Evolutionary conservation across 805 yeast species (phyloP).

Genomic region (Saturnispora mendoncae): DNA sequence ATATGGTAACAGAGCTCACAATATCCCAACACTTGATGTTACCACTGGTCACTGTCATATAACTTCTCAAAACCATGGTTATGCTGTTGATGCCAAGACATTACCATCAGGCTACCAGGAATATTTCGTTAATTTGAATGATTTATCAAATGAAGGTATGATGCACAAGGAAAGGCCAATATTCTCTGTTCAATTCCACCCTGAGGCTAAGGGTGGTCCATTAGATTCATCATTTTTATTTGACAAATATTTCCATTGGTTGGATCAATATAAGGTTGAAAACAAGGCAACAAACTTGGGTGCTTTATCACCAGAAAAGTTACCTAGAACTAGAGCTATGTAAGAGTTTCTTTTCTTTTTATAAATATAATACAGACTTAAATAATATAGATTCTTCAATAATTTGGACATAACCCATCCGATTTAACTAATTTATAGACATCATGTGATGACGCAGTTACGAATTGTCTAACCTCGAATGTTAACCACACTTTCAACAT

Average conservation of each 20-base stretch:
- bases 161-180: constrained; percentile 79
- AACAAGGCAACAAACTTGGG: constrained; percentile 15
- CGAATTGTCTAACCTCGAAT: constrained; percentile 78
- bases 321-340: constrained; percentile 14
- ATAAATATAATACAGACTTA: background rate
- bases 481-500: constrained; percentile 91
- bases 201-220: constrained; percentile 99
- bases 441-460: constrained; percentile 74
- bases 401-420: constrained; percentile 60
- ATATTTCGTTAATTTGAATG: constrained; percentile 88
- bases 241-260: constrained; percentile 75
- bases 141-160: constrained; percentile 97
- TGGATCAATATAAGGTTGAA: constrained; percentile 46
- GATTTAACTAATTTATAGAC: constrained; percentile 52
- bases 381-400: constrained; percentile 37
- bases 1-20: constrained; percentile 98
- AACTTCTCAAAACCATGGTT: constrained; percentile 98
- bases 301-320: constrained; percentile 12
- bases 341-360: background rate
- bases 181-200: constrained; percentile 96
- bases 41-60: constrained; percentile 91
- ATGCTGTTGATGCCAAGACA: constrained; percentile 82
- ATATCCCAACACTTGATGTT: constrained; percentile 90
- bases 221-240: constrained; percentile 84
- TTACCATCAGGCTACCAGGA: constrained; percentile 73